Percentiles rank a stretch among this genome's conserved stretches.
phyloP scores from a whole-genome alignment of 768 basidiomycete genomes.

The Sarcodon aspratus region DNA sequence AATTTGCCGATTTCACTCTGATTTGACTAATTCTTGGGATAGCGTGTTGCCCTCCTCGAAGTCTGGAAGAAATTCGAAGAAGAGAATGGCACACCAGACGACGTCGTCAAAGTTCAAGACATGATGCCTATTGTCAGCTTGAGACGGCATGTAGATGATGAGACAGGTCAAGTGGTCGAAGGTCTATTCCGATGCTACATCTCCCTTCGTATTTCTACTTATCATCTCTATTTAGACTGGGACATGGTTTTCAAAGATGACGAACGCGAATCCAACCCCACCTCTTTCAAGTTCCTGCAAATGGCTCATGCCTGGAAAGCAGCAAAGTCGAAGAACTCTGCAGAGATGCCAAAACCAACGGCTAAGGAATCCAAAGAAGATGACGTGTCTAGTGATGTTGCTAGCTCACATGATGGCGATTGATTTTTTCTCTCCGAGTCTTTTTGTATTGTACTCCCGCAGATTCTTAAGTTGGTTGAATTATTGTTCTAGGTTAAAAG shows the following conservation, averaged over 20 bases:
- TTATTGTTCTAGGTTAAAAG: no score
- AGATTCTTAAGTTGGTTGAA: background rate
- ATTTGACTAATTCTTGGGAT: slow-evolving; percentile 1
- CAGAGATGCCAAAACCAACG: slow-evolving; percentile 1
- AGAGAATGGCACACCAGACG: slow-evolving; percentile 58
- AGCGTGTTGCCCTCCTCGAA: slow-evolving; percentile 88
- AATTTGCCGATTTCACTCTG: background rate
- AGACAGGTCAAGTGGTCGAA: slow-evolving; percentile 81
- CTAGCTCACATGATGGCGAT: slow-evolving; percentile 38
- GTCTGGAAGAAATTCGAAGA: slow-evolving; percentile 95
- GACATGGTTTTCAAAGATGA: slow-evolving; percentile 95
- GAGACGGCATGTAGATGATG: slow-evolving; percentile 71
- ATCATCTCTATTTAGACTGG: slow-evolving; percentile 48
- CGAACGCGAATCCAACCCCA: slow-evolving; percentile 86
- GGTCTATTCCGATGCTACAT: slow-evolving; percentile 30
- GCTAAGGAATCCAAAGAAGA: slow-evolving; percentile 11
- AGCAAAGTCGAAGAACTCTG: slow-evolving; percentile 31
- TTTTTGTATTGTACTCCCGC: slow-evolving; percentile 1
- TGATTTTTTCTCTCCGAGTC: slow-evolving; percentile 2
- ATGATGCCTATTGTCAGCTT: slow-evolving; percentile 93
- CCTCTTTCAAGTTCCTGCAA: slow-evolving; percentile 91
- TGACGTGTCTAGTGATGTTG: slow-evolving; percentile 36
- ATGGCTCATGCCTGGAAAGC: slow-evolving; percentile 90
- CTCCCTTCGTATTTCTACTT: background rate
- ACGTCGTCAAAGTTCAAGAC: slow-evolving; percentile 72